These are phyloP conservation scores for Fomes fomentarius DNA, from an alignment of 1,284 basidiomycete species.

Conservation along the genomic window DNA sequence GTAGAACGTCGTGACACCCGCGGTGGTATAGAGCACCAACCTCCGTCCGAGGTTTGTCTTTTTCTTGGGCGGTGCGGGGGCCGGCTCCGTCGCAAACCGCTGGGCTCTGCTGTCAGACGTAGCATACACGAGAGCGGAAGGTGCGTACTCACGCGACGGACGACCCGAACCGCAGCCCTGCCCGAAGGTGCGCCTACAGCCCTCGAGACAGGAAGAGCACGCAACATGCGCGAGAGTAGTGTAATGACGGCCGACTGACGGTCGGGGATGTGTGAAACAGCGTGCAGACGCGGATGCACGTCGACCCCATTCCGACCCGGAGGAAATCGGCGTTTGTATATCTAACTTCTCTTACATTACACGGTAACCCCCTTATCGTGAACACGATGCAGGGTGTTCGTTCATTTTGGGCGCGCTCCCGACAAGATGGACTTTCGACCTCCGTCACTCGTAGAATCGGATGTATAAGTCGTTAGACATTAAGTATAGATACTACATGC, in stretches of 20 bases:
- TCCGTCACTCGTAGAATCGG: too few species aligned
- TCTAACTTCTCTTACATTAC: not conserved
- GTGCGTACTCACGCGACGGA: slow-evolving; percentile 53
- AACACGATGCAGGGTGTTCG: too few species aligned
- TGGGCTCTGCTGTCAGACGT: slow-evolving; percentile 31
- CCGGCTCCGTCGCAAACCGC: slow-evolving; percentile 61
- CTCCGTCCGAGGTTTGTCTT: slow-evolving; percentile 55
- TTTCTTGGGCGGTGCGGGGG: slow-evolving; percentile 47
- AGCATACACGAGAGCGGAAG: slow-evolving; percentile 4
- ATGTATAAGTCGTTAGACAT: too few species aligned
- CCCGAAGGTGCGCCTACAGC: slow-evolving; percentile 49
- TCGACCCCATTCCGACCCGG: slow-evolving; percentile 14
- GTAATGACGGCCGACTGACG: slow-evolving; percentile 24
- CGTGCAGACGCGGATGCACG: slow-evolving; percentile 20
- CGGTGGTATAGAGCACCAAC: slow-evolving; percentile 62
- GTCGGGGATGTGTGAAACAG: slow-evolving; percentile 25
- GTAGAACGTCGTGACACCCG: slow-evolving; percentile 77
- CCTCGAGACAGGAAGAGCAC: slow-evolving; percentile 56
- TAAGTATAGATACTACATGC: not conserved
- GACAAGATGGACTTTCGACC: too few species aligned
- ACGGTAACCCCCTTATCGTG: slow-evolving; percentile 4
- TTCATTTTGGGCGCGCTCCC: too few species aligned
- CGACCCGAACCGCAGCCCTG: slow-evolving; percentile 49
- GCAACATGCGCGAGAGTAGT: slow-evolving; percentile 53
- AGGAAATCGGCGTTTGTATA: slow-evolving; percentile 22